phyloP scores from a whole-genome alignment of 305 asterid species.

The Rubia peregrina region DNA sequence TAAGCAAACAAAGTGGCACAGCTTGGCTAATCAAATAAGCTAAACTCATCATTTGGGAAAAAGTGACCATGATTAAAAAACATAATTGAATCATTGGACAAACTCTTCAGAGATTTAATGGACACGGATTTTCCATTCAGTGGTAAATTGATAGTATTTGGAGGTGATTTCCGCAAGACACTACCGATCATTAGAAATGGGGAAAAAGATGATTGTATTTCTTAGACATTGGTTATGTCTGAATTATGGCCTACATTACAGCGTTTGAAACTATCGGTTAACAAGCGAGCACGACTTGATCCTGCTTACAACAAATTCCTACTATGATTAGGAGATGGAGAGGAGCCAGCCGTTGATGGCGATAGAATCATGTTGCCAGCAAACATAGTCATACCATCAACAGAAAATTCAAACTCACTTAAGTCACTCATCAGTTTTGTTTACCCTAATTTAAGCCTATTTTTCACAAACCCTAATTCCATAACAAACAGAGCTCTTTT shows the following conservation, averaged over 20 bases:
- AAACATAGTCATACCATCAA: too few species aligned
- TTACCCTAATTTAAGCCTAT: too few species aligned
- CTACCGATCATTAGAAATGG: neutral
- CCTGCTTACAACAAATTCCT: too few species aligned
- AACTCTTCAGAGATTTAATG: neutral
- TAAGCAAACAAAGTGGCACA: neutral
- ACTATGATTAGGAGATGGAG: neutral
- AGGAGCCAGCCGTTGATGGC: too few species aligned
- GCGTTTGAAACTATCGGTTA: neutral
- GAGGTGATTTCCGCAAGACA: neutral
- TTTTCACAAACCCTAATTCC: too few species aligned
- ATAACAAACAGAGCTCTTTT: too few species aligned
- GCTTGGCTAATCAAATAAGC: neutral
- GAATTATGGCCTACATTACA: neutral
- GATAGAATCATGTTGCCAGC: too few species aligned
- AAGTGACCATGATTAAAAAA: neutral
- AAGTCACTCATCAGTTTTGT: too few species aligned
- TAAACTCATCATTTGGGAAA: neutral
- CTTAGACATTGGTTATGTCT: neutral
- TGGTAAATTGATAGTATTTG: neutral
- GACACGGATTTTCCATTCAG: neutral
- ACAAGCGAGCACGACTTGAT: neutral
- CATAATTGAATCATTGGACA: neutral
- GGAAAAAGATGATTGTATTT: neutral
- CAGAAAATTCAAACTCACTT: too few species aligned